A percentile compares a stretch with the other conserved stretches of the same genome.
phyloP scores from a whole-genome alignment of 116 monocot genomes.

The Phalaenopsis hybrid region DNA sequence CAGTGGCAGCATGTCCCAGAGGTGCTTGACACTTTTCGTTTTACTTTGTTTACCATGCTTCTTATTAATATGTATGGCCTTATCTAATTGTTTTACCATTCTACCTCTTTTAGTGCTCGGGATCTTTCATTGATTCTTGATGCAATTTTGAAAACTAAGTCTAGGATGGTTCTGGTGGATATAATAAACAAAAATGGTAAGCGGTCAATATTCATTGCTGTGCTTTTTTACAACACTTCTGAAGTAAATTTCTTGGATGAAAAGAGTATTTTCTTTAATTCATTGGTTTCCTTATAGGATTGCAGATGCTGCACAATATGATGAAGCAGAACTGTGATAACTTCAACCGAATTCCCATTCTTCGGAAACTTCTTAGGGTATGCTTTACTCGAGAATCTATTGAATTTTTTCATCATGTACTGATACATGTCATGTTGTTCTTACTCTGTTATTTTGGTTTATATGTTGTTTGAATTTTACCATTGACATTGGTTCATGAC shows the following conservation, averaged over 20 bases:
- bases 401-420: not conserved
- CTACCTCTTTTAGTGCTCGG: constrained; percentile 48
- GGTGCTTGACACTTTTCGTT: constrained; percentile 20
- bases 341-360: constrained; percentile 72
- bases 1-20: constrained; percentile 58
- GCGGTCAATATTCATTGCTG: not conserved
- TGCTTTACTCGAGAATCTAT: not conserved
- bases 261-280: not conserved
- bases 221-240: not conserved
- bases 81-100: constrained; percentile 12
- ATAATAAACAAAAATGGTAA: constrained; percentile 89
- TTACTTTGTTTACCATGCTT: constrained; percentile 4
- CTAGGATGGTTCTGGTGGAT: constrained; percentile 70
- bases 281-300: constrained; percentile 37
- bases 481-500: not conserved
- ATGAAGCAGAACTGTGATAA: constrained; percentile 81
- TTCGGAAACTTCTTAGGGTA: constrained; percentile 94
- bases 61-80: constrained; percentile 8
- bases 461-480: not conserved
- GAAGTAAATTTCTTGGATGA: not conserved
- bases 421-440: not conserved
- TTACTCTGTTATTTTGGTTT: not conserved
- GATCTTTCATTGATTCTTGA: constrained; percentile 96
- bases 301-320: constrained; percentile 95
- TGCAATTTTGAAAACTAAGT: constrained; percentile 92